These are phyloP conservation scores for Jimgerdemannia lactiflua DNA, from an alignment of 192 early-diverging fungal species.

Conservation along the genomic window DNA sequence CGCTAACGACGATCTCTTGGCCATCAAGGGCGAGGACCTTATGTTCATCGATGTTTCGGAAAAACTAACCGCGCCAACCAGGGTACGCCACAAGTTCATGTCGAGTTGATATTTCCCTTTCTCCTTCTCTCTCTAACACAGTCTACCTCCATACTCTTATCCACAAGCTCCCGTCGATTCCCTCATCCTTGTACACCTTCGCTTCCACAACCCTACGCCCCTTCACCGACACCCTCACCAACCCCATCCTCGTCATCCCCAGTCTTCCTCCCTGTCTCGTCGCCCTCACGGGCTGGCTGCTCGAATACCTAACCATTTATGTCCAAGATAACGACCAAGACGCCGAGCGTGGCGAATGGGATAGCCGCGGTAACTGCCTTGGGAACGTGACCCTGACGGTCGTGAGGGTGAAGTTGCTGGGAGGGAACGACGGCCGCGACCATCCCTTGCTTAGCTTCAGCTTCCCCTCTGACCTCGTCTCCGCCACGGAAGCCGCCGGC, in stretches of 20 bases:
- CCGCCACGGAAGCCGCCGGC: not conserved
- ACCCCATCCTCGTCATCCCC: not conserved
- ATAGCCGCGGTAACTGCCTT: constrained; percentile 24
- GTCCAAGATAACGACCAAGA: constrained; percentile 4
- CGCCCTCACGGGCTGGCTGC: constrained; percentile 25
- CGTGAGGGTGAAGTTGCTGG: not conserved
- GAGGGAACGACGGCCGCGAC: not conserved
- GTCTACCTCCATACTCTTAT: not conserved
- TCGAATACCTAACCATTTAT: constrained; percentile 32
- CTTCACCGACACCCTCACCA: not conserved
- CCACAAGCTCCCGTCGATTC: not conserved
- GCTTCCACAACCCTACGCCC: not conserved
- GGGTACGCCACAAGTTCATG: not conserved
- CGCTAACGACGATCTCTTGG: not conserved
- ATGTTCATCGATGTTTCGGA: not conserved
- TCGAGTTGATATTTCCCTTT: not conserved
- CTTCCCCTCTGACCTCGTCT: not conserved
- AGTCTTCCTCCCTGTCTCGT: constrained; percentile 25
- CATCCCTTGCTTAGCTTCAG: not conserved
- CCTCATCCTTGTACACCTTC: not conserved
- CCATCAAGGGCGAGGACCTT: not conserved
- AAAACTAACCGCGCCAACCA: not conserved
- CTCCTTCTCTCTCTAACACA: not conserved
- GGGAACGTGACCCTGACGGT: constrained; percentile 1
- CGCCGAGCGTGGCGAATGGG: constrained; percentile 22